These are phyloP conservation scores for Stevia rebaudiana DNA, from an alignment of 140 eudicot species.

Conservation along the genomic window DNA sequence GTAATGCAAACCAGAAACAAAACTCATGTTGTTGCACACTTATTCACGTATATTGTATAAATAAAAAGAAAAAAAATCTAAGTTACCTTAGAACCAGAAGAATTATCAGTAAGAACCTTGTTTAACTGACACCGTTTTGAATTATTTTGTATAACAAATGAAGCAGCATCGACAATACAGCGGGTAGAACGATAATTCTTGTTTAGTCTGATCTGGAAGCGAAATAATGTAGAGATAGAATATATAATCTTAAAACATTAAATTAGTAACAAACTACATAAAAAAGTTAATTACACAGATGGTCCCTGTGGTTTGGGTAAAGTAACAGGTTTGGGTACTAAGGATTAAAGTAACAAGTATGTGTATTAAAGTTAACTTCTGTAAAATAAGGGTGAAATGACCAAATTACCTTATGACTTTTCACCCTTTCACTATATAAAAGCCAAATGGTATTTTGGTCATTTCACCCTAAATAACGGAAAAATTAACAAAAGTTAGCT, in stretches of 20 bases:
- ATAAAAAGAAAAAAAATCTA: background rate
- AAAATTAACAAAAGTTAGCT: too few relatives aligned
- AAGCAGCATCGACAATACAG: constrained; percentile 92
- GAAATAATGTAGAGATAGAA: constrained; percentile 6
- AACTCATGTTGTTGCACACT: background rate
- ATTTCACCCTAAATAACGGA: too few relatives aligned
- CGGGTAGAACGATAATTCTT: constrained; percentile 94
- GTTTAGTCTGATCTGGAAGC: constrained; percentile 62
- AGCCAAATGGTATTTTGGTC: too few relatives aligned
- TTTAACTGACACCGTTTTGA: constrained; percentile 53
- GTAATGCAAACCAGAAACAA: constrained; percentile 14
- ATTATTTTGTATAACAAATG: constrained; percentile 73
- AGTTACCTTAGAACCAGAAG: constrained; percentile 85
- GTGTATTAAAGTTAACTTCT: too few relatives aligned
- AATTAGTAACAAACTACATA: background rate
- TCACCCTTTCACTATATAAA: too few relatives aligned
- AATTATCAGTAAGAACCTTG: constrained; percentile 74
- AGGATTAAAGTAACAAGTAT: too few relatives aligned
- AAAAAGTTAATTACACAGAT: too few relatives aligned
- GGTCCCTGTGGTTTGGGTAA: too few relatives aligned
- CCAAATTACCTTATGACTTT: too few relatives aligned
- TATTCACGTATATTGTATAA: background rate
- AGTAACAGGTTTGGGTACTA: too few relatives aligned
- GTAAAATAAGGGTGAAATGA: too few relatives aligned
- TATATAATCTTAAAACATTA: background rate